Percentiles rank a stretch among this genome's conserved stretches.
Conservation (phyloP, 768 basidiomycete genomes). For the Pulveroboletus frians region DNA sequence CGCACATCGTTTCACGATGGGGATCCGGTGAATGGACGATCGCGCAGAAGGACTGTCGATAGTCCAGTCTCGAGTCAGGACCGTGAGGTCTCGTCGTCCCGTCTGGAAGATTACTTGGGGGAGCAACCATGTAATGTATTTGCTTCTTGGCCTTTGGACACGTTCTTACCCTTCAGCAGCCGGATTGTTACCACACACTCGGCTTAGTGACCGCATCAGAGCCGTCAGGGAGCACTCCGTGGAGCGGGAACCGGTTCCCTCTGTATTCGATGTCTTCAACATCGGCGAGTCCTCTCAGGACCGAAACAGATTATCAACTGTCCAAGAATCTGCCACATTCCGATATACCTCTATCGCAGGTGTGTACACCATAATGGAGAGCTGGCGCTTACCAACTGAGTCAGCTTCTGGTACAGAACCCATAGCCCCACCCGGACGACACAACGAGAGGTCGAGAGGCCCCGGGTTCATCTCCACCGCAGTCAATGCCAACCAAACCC, state of each 20-base stretch:
- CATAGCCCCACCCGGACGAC: slow-evolving; percentile 11
- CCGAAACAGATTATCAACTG: slow-evolving; percentile 9
- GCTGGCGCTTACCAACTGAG: background rate
- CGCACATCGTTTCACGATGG: background rate
- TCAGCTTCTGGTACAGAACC: slow-evolving; percentile 11
- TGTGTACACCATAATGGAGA: slow-evolving; percentile 2
- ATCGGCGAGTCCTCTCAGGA: slow-evolving; percentile 20
- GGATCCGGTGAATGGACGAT: slow-evolving; percentile 1
- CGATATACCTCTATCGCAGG: slow-evolving; percentile 11
- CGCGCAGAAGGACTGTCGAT: slow-evolving; percentile 6
- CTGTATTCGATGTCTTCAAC: slow-evolving; percentile 29
- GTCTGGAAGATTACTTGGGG: background rate
- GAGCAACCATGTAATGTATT: slow-evolving; percentile 10
- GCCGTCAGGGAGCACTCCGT: slow-evolving; percentile 20
- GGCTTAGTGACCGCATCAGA: slow-evolving; percentile 11
- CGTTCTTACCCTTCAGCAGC: background rate
- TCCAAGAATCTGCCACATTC: slow-evolving; percentile 7
- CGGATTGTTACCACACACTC: slow-evolving; percentile 5
- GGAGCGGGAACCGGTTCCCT: slow-evolving; percentile 21
- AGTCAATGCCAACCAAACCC: slow-evolving; percentile 1
- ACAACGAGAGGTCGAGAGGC: slow-evolving; percentile 14
- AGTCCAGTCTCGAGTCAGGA: slow-evolving; percentile 2
- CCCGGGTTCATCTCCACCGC: slow-evolving; percentile 8
- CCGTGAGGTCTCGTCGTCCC: slow-evolving; percentile 4
- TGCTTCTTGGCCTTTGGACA: background rate